phyloP scores from a whole-genome alignment of 2,329 filamentous ascomycete species.

The Xylaria sp. region DNA sequence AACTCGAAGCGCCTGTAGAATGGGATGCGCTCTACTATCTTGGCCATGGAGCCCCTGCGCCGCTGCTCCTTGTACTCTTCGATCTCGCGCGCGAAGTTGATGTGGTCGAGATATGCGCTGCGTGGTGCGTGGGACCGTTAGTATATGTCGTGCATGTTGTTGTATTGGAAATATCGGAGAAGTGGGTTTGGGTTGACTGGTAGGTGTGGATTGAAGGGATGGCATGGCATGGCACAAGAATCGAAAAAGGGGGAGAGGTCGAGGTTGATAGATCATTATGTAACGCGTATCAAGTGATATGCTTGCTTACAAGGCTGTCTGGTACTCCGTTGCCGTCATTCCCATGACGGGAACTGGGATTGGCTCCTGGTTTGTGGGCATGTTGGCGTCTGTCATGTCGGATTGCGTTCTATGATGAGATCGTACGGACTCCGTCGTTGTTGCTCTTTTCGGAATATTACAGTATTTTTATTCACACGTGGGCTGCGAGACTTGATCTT shows the following conservation, averaged over 20 bases:
- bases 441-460: not conserved
- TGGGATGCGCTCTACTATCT: not conserved
- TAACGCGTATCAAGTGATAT: not conserved
- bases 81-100: slow-evolving; percentile 30
- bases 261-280: not conserved
- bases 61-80: slow-evolving; percentile 15
- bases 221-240: not conserved
- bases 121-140: not conserved
- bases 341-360: slow-evolving; percentile 32
- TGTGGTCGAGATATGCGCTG: slow-evolving; percentile 30
- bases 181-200: not conserved
- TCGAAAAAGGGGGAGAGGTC: not conserved
- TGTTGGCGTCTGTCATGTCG: slow-evolving; percentile 9
- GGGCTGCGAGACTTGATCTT: not conserved
- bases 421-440: not conserved
- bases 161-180: not conserved
- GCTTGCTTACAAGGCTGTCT: slow-evolving; percentile 29
- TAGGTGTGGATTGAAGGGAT: not conserved
- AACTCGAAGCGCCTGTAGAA: slow-evolving; percentile 24
- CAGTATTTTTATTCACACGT: not conserved
- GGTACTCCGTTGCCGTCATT: slow-evolving; percentile 31
- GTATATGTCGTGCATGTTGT: not conserved
- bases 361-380: not conserved
- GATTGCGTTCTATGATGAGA: not conserved
- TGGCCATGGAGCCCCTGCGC: slow-evolving; percentile 1